Evolutionary conservation across 1,139 yeast genomes (phyloP), one percentile per base, ranked within the genome.

Genomic region (Magnusiomyces suaveolens): DNA sequence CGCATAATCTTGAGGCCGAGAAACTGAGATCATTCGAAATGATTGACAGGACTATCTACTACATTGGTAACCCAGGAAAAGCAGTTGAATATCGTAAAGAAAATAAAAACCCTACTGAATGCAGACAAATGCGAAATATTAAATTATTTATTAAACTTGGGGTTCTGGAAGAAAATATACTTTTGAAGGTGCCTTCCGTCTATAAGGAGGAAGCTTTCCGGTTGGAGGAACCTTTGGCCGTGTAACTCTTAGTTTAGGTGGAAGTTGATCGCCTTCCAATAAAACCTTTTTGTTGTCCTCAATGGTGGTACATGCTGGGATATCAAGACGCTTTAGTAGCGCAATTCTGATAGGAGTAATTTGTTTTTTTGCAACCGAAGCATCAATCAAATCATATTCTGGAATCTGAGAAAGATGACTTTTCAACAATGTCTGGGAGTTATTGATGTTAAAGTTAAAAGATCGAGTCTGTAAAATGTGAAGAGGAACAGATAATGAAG

Each of bases 141-240:
- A 18, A 14, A 6, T 41, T 41, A 41, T 23, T 41, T 41, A 41
- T 41, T 41, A 20, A 20, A 20, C 3, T 18, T 6, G 3, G 23
- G 26, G 24, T 2, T 48, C 51, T 23, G 51, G 51, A 3, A 48
- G 51, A 47, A 64, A 58, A 46, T 63, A 69, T 12, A 66, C 66
- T 47, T 60, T 61, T 32, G 63, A 57, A 25, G 64, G 43, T 16
- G 63, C 64, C 60, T 63, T 63, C 72, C 84, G 87, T 71, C 87
- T 89, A 39, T 82, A 73, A 1, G 80, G 75, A 0, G 85, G 70
- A 43, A 92, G 87, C 67, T 87, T 90, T 49, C 97, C 98, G 12
- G 90, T 88, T 0, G 97, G 97, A 1, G 97, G 97, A 50, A 92
- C 74, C 64, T 92, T 83, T 1, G 96, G 87, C 60, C 94, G 78